Base-by-base conservation (phyloP, 1,139 yeast genomes). In the Arxiozyma bovina region DNA sequence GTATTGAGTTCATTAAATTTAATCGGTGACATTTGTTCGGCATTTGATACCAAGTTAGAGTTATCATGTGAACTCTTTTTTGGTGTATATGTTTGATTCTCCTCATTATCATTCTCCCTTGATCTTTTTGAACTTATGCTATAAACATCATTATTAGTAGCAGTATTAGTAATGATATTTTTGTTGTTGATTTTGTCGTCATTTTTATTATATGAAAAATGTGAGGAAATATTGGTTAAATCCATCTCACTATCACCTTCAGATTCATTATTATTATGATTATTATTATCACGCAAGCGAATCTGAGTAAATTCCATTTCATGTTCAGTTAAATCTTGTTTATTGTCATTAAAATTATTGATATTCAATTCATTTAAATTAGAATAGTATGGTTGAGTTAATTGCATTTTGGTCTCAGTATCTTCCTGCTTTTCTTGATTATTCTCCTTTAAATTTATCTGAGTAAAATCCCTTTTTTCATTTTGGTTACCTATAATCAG, bases 11-110 rank as follows among this genome's bases (percentile, higher is more conserved):
- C 57, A 8, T 54, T 56, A 22, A 64, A 49, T 44, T 57, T 60
- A n/a, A 68, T 66, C 11, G 71, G 71, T 4, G 71, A 68, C 59
- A 67, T 56, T 41, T 64, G 62, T 54, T 67, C 69, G 54, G 62
- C 64, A 52, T 49, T 42, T 20, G 49, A 46, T 9, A 46, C 23
- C 22, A 30, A 34, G 22, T 21, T 21, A 17, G 6, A 4, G 15
- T 20, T 20, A 9, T 23, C 23, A 21, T 20, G 30, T 22, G 42
- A 38, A 15, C 18, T 46, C 23, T 1, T 23, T 25, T 23, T 44
- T 25, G 15, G 21, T 25, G 3, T 34, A 25, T 20, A 45, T 27
- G 4, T 30, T 27, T 45, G 41, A 34, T 34, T 15, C 6, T 34
- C 23, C n/a, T 18, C 21, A 45, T 30, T 38, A 45, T 45, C 15